A percentile compares a stretch with the other conserved stretches of the same genome.
Conservation (phyloP, 2,329 filamentous ascomycete genomes). For the Fusarium agapanthi region DNA sequence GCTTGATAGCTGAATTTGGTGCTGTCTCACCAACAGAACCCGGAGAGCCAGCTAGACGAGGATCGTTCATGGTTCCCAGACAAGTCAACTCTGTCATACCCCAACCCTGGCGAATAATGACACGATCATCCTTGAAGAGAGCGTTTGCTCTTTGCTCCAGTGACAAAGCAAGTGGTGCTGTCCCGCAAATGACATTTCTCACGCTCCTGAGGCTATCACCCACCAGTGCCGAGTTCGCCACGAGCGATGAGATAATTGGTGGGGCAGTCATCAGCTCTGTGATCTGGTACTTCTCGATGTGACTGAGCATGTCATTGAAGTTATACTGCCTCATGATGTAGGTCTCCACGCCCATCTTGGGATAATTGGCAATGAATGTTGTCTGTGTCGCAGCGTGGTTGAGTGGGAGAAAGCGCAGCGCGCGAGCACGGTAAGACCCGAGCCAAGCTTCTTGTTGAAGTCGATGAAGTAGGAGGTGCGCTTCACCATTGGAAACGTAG, state of each 20-base stretch:
- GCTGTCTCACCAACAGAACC: neutral
- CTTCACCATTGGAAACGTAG: neutral
- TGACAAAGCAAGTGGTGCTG: neutral
- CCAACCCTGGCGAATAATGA: neutral
- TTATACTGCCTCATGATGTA: neutral
- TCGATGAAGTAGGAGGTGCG: neutral
- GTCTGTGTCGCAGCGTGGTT: neutral
- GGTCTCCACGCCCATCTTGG: neutral
- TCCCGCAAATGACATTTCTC: neutral
- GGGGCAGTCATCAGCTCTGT: neutral
- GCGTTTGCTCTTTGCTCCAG: neutral
- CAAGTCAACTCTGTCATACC: neutral
- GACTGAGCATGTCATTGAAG: neutral
- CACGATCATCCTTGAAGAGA: neutral
- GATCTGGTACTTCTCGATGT: neutral
- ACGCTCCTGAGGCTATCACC: neutral
- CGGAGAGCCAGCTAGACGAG: neutral
- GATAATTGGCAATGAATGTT: neutral
- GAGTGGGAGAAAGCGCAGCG: neutral
- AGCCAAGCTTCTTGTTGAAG: neutral
- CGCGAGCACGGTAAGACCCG: neutral
- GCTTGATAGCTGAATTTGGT: neutral
- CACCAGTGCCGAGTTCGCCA: neutral
- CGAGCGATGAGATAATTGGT: neutral
- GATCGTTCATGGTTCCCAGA: neutral